Percentiles rank a stretch among this genome's conserved stretches.
Conservation (phyloP, 371 early-diverging fungal genomes). For the Ordospora colligata region DNA sequence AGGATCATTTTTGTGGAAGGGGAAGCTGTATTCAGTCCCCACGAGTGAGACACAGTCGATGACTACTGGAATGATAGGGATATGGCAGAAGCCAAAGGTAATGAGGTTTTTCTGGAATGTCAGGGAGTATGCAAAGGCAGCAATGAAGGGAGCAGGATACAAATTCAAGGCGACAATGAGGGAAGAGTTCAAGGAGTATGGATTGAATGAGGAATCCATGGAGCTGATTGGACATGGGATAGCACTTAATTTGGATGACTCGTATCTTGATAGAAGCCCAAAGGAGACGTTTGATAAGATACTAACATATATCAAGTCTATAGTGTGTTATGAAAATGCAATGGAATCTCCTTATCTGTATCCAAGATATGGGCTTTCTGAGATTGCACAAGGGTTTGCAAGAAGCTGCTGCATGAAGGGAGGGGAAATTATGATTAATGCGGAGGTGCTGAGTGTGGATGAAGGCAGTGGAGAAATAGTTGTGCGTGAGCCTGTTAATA, state of each 20-base stretch:
- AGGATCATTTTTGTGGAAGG: constrained; percentile 82
- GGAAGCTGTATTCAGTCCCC: constrained; percentile 83
- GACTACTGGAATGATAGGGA: constrained; percentile 72
- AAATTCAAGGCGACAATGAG: constrained; percentile 65
- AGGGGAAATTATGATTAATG: constrained; percentile 54
- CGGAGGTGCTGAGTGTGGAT: constrained; percentile 25
- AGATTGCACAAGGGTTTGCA: constrained; percentile 96
- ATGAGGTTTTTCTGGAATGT: constrained; percentile 91
- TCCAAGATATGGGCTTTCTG: constrained; percentile 93
- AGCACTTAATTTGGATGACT: constrained; percentile 86
- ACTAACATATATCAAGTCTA: constrained; percentile 78
- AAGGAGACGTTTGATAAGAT: constrained; percentile 81
- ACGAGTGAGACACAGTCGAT: constrained; percentile 77
- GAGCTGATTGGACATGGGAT: constrained; percentile 96
- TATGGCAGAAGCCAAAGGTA: constrained; percentile 83
- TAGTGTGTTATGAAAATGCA: constrained; percentile 72
- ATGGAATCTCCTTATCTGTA: constrained; percentile 94
- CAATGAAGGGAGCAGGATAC: not conserved
- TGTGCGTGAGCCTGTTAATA: constrained; percentile 17
- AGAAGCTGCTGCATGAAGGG: constrained; percentile 65
- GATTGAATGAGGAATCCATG: constrained; percentile 76
- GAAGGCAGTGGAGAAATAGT: not conserved
- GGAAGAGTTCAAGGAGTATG: constrained; percentile 77
- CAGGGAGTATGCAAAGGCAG: constrained; percentile 50
- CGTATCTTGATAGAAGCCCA: constrained; percentile 74